Conservation (phyloP, 2,329 filamentous ascomycete genomes). For the Chaetoscypha palmicola region DNA sequence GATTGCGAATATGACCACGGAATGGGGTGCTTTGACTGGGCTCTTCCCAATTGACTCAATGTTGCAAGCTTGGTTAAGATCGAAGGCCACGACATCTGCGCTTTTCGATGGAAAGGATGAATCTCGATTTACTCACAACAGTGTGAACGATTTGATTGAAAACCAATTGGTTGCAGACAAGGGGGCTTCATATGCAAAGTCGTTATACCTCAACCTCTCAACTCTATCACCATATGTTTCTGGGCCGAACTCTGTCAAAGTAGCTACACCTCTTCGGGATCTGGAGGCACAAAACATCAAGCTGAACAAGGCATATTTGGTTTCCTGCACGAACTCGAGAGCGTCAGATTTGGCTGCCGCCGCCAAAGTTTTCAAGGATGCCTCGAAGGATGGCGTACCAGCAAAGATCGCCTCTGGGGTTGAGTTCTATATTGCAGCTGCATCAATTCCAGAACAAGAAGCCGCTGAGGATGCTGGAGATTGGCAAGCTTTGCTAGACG, state of each 20-base stretch:
- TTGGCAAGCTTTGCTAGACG: conserved; percentile 76
- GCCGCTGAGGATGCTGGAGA: conserved; percentile 73
- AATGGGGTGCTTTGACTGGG: conserved; percentile 67
- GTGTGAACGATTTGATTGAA: conserved; percentile 64
- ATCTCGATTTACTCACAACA: conserved; percentile 62
- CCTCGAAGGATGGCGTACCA: conserved; percentile 51
- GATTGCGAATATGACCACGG: conserved; percentile 74
- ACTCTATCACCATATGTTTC: conserved; percentile 78
- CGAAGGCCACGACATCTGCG: conserved; percentile 66
- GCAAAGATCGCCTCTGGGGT: conserved; percentile 70
- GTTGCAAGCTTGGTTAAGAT: conserved; percentile 66
- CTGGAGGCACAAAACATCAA: conserved; percentile 68
- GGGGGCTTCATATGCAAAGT: conserved; percentile 75
- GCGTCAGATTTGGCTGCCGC: conserved; percentile 76
- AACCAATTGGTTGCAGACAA: conserved; percentile 65
- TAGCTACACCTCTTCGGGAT: conserved; percentile 69
- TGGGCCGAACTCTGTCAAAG: conserved; percentile 86
- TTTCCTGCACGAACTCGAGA: conserved; percentile 84
- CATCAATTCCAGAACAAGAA: conserved; percentile 70
- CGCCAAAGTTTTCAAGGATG: conserved; percentile 77
- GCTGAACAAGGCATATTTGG: conserved; percentile 77
- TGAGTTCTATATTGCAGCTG: conserved; percentile 83
- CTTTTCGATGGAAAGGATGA: conserved; percentile 46
- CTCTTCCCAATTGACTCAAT: conserved; percentile 74
- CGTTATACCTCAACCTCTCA: conserved; percentile 72